Base-by-base conservation (phyloP, 2,329 filamentous ascomycete species). In the Tolypocladium paradoxum region DNA sequence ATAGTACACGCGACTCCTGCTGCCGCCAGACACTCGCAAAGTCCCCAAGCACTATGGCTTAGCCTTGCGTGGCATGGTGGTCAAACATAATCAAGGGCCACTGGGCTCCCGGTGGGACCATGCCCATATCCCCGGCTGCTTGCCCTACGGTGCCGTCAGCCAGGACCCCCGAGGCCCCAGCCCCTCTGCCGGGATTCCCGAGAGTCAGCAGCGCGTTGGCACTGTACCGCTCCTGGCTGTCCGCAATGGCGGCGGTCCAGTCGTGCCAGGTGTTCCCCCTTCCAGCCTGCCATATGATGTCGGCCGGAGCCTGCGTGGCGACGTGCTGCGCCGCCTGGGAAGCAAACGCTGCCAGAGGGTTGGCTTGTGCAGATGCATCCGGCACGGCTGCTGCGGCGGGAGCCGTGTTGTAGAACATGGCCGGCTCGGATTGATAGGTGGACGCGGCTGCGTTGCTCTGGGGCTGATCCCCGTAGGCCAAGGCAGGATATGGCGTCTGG, bases 211-310 rank as follows among this genome's bases (percentile, higher is more conserved):
- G 64, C 16, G 76, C 71, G 47, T 69, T 74, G 31, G 76, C 76
- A 55, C 73, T 74, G 62, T 74, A 78, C 27, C 74, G 69, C 46
- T 77, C 74, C 54, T 76, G 74, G 35, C 65, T 73, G 57, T 77
- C 73, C 35, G 73, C 70, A 31, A 81, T 74, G 51, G 76, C 75
- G 0, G 72, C 69, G 9, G 76, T 75, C 78, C 78, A 81, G 63
- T 79, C 74, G 18, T 77, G 71, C 77, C 77, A 81, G 0, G 75
- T 69, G 55, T 74, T 79, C 8, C 68, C 70, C 4, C 66, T 62
- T 12, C 57, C 56, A 4, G 54, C 59, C 36, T 64, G 64, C 68
- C 64, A 71, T 57, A 69, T 63, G 55, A 64, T 62, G n/a, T 67
- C 65, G 6, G 63, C 51, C 0, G 58, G 46, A 8, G 49, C 36